These are phyloP conservation scores for Lepidium sativum DNA, from an alignment of 345 rosid species.

Conservation along the genomic window DNA sequence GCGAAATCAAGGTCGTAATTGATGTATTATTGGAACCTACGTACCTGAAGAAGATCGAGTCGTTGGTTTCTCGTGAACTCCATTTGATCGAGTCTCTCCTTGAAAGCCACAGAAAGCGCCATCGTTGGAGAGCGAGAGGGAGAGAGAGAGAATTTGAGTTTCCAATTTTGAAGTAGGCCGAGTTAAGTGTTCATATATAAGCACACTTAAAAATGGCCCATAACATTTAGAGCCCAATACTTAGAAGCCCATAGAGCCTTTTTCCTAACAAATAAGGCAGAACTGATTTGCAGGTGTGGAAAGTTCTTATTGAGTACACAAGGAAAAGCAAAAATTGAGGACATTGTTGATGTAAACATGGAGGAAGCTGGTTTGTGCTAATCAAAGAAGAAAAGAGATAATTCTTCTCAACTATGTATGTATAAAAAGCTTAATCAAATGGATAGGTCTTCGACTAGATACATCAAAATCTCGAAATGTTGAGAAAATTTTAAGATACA, in stretches of 20 bases:
- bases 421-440: not conserved
- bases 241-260: slow-evolving; percentile 3
- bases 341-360: not conserved
- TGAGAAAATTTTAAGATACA: too few relatives aligned
- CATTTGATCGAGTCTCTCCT: slow-evolving; percentile 59
- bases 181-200: not conserved
- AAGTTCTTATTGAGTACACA: not conserved
- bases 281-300: not conserved
- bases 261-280: not conserved
- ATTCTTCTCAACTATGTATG: not conserved
- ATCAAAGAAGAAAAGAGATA: not conserved
- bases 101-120: slow-evolving; percentile 65
- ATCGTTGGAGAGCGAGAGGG: slow-evolving; percentile 8
- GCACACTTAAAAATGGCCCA: not conserved
- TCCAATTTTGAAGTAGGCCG: not conserved
- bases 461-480: too few relatives aligned
- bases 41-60: slow-evolving; percentile 57
- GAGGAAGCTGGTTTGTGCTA: not conserved
- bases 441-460: not conserved
- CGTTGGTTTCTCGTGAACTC: slow-evolving; percentile 57
- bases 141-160: not conserved
- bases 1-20: slow-evolving; percentile 1
- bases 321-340: not conserved
- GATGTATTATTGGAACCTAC: slow-evolving; percentile 31
- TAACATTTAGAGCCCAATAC: not conserved